Evolutionary conservation across 2,329 filamentous ascomycete species (phyloP), one percentile per base, ranked within the genome.

Genomic region (Xylaria multiplex): DNA sequence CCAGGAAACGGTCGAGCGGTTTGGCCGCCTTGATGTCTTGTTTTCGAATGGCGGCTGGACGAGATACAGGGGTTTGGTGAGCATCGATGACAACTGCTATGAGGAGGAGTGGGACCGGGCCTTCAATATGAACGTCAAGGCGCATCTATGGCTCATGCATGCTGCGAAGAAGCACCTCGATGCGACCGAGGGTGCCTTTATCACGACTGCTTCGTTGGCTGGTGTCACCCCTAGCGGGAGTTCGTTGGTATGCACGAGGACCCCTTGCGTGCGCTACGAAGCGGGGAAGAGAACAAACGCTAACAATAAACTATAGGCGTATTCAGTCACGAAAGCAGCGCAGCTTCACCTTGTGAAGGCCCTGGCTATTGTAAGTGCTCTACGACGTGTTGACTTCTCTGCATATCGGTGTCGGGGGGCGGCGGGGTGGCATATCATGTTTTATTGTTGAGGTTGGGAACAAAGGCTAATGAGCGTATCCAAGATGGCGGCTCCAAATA

Each of bases 301-400:
- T 59, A 27, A 69, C 14, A 7, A 3, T 35, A 42, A 32, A n/a
- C 54, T 8, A 3, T 53, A 85, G 89, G 87, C 92, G 3, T 96
- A 96, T 74, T 83, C 88, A 0, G 90, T 94, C 19, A 91, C 91
- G 43, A 96, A 96, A 76, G 86, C 92, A 0, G 92, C 92, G 11
- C 87, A 90, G 64, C 79, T 89, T 43, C 87, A 89, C 72, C 80
- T 90, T 3, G 80, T 82, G 16, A 88, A 86, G 70, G 81, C 80
- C 8, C 78, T 89, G 37, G 86, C 86, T 0, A 73, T 80, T 4
- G 68, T 70, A 53, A 64, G 68, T 68, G n/a, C 11, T 59, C 55
- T 22, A 4, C 49, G 8, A 3, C 11, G 3, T 53, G 6, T 27
- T 14, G 11, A 2, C 14, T 19, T 42, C 19, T 52, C 8, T 52